Evolutionary conservation across 2,329 filamentous ascomycete genomes (phyloP).

Genomic region (Colletotrichum australisinense): DNA sequence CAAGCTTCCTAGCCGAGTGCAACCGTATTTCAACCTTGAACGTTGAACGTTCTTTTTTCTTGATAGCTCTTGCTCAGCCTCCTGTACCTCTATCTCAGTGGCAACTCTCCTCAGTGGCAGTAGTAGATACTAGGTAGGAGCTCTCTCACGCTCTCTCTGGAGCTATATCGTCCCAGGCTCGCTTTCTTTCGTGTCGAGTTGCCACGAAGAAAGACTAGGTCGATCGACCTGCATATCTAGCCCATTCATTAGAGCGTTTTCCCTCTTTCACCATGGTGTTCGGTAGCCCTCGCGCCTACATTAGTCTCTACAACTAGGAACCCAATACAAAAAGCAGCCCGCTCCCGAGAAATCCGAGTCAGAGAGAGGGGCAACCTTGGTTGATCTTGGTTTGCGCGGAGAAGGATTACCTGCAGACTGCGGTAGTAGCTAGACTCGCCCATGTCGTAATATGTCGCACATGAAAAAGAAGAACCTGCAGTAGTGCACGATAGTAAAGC

Average conservation of each 20-base stretch:
- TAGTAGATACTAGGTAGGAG: not conserved
- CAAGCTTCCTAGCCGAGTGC: slow-evolving; percentile 21
- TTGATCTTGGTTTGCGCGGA: not conserved
- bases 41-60: not conserved
- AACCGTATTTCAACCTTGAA: slow-evolving; percentile 2
- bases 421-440: not conserved
- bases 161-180: not conserved
- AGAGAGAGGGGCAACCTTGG: too few species aligned
- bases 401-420: not conserved
- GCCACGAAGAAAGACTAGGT: not conserved
- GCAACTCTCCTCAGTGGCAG: not conserved
- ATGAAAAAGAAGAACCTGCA: not conserved
- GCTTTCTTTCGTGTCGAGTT: not conserved
- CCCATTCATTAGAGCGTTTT: not conserved
- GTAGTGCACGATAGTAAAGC: not conserved
- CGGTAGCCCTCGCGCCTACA: slow-evolving; percentile 17
- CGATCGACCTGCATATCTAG: not conserved
- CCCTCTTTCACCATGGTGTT: not conserved
- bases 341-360: not conserved
- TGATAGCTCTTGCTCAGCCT: not conserved
- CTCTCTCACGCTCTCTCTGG: not conserved
- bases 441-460: not conserved
- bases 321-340: not conserved
- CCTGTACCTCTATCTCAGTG: not conserved
- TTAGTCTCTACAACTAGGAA: slow-evolving; percentile 2